phyloP scores from a whole-genome alignment of 352 stramenopile genomes.

The Phytophthora litchii region DNA sequence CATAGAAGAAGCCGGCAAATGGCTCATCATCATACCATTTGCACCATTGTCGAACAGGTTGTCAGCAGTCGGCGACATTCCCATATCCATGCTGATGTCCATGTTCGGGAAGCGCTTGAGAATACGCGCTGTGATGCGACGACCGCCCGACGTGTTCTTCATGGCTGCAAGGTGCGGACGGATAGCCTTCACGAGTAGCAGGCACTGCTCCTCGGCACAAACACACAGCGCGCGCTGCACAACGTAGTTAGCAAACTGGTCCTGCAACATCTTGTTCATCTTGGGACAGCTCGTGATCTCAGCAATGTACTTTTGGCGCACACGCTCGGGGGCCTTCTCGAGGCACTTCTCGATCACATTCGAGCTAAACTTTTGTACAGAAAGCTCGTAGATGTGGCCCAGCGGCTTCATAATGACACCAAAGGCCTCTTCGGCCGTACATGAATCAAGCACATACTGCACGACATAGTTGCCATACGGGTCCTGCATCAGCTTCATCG shows the following conservation, averaged over 20 bases:
- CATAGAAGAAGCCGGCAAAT: constrained; percentile 31
- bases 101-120: constrained; percentile 97
- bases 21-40: constrained; percentile 40
- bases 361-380: constrained; percentile 98
- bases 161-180: constrained; percentile 94
- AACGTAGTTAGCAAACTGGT: constrained; percentile 99
- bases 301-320: constrained; percentile 77
- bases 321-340: constrained; percentile 88
- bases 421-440: constrained; percentile 79
- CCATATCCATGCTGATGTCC: constrained; percentile 84
- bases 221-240: constrained; percentile 97
- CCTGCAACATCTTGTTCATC: constrained; percentile 95
- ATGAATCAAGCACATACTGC: constrained; percentile 92
- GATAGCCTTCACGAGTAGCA: constrained; percentile 95
- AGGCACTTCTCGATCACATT: constrained; percentile 99
- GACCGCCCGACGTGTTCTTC: constrained; percentile 94
- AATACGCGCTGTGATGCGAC: constrained; percentile 96
- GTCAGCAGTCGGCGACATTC: constrained; percentile 44
- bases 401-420: constrained; percentile 84
- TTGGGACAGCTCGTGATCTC: constrained; percentile 80
- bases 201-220: constrained; percentile 93
- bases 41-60: constrained; percentile 35
- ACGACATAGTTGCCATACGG: constrained; percentile 94
- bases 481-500: constrained; percentile 96
- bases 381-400: constrained; percentile 95